A percentile compares a stretch with the other conserved stretches of the same genome.
Evolutionary conservation across 352 stramenopile genomes (phyloP).

Genomic region (Globisporangium acanthophoron): DNA sequence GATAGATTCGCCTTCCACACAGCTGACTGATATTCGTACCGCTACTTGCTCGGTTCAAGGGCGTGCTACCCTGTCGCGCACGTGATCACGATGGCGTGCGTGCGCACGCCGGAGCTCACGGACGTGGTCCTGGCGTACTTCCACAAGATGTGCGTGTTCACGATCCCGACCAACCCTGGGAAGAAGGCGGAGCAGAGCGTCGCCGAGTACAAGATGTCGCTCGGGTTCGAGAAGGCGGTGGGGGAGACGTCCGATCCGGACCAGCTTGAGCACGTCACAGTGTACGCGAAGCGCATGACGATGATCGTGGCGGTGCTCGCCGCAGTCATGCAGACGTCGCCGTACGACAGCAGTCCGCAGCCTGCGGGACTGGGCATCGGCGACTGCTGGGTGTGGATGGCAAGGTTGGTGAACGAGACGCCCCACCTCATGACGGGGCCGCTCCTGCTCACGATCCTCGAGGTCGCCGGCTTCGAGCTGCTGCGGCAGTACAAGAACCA

Average conservation of each 20-base stretch:
- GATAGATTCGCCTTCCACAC: not conserved
- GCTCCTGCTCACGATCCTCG: slow-evolving; percentile 66
- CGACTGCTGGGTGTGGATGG: slow-evolving; percentile 72
- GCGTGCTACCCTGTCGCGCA: slow-evolving; percentile 66
- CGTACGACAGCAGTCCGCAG: slow-evolving; percentile 49
- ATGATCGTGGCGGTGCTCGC: slow-evolving; percentile 69
- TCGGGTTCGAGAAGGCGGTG: slow-evolving; percentile 63
- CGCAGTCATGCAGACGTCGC: slow-evolving; percentile 61
- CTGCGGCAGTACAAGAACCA: slow-evolving; percentile 59
- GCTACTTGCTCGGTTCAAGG: slow-evolving; percentile 19
- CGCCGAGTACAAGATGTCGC: slow-evolving; percentile 55
- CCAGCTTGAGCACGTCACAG: slow-evolving; percentile 65
- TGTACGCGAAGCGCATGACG: slow-evolving; percentile 76
- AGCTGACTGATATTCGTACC: not conserved
- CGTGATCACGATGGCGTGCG: slow-evolving; percentile 75
- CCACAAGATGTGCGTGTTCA: slow-evolving; percentile 69
- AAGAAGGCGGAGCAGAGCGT: slow-evolving; percentile 52
- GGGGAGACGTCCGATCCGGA: slow-evolving; percentile 53
- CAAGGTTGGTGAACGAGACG: slow-evolving; percentile 61
- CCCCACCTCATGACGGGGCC: slow-evolving; percentile 66
- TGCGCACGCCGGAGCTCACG: slow-evolving; percentile 62
- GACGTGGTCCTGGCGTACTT: slow-evolving; percentile 71
- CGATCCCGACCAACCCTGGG: slow-evolving; percentile 50
- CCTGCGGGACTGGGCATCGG: slow-evolving; percentile 47
- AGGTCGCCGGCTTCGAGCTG: slow-evolving; percentile 72